phyloP scores from a whole-genome alignment of 805 yeast species.

The Zygotorulaspora chibaensis region DNA sequence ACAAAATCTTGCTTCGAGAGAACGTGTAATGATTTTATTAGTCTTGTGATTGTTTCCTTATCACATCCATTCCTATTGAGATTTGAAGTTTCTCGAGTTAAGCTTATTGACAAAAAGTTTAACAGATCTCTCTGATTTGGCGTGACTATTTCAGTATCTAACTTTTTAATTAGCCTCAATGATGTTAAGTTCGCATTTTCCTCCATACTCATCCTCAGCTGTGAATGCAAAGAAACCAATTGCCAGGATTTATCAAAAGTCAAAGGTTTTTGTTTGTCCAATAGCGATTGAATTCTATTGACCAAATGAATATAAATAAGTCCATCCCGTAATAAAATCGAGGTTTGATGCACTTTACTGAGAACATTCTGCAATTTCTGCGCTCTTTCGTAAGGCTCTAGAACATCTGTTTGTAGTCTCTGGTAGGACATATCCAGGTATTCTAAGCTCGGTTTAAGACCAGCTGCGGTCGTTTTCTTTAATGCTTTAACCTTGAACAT shows the following conservation, averaged over 20 bases:
- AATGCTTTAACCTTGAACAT: conserved; percentile 18
- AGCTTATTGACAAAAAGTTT: conserved; percentile 12
- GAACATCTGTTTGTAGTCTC: conserved; percentile 29
- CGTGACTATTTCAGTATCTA: conserved; percentile 18
- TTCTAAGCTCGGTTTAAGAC: conserved; percentile 24
- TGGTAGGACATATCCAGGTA: conserved; percentile 30
- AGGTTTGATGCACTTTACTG: conserved; percentile 34
- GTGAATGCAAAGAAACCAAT: conserved; percentile 27
- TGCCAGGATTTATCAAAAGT: conserved; percentile 16
- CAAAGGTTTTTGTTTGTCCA: conserved; percentile 1
- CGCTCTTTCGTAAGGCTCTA: conserved; percentile 30
- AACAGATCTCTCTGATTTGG: conserved; percentile 25
- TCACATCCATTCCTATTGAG: conserved; percentile 9
- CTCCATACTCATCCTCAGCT: conserved; percentile 22
- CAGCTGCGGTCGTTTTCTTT: conserved; percentile 13
- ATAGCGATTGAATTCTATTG: conserved; percentile 19
- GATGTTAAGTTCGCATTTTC: conserved; percentile 28
- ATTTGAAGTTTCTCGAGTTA: conserved; percentile 18
- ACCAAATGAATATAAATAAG: conserved; percentile 28
- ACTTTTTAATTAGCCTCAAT: conserved; percentile 24
- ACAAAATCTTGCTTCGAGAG: conserved; percentile 27
- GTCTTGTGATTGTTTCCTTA: conserved; percentile 6
- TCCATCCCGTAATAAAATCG: conserved; percentile 30
- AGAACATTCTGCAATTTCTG: conserved; percentile 29
- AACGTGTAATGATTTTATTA: conserved; percentile 17